phyloP scores from a whole-genome alignment of 2,329 filamentous ascomycete genomes.

The Calonectria pseudoturangicola region DNA sequence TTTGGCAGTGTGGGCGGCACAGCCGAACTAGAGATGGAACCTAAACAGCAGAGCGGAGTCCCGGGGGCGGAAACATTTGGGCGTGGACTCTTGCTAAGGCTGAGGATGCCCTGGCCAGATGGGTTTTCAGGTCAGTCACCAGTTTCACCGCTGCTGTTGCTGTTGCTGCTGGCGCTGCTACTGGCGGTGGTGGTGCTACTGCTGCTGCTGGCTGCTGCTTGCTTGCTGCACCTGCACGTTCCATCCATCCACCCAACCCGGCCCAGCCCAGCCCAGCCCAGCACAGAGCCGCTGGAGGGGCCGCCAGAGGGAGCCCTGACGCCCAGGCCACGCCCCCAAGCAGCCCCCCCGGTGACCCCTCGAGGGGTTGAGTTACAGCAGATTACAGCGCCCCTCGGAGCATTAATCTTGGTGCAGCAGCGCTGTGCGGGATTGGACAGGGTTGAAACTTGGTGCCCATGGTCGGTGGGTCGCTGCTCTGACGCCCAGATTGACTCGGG shows the following conservation, averaged over 20 bases:
- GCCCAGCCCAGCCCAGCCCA: neutral
- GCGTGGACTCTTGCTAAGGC: constrained; percentile 27
- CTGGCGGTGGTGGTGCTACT: too few relatives aligned
- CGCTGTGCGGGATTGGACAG: constrained; percentile 18
- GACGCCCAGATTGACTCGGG: constrained; percentile 12
- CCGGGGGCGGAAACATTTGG: constrained; percentile 27
- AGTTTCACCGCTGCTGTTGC: constrained; percentile 19
- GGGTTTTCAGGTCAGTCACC: constrained; percentile 31
- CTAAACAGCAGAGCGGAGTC: constrained; percentile 32
- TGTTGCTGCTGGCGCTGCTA: too few relatives aligned
- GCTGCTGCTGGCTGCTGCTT: too few relatives aligned
- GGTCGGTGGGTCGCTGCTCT: constrained; percentile 22
- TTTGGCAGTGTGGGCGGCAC: constrained; percentile 30
- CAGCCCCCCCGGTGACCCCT: constrained; percentile 24
- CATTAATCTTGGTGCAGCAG: constrained; percentile 24
- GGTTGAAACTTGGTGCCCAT: constrained; percentile 25
- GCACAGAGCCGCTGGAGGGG: constrained; percentile 11
- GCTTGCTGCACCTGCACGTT: too few relatives aligned
- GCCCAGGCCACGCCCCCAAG: constrained; percentile 12
- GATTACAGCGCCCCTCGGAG: constrained; percentile 28
- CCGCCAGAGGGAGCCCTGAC: constrained; percentile 13
- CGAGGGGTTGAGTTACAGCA: constrained; percentile 23
- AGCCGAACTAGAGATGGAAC: constrained; percentile 33
- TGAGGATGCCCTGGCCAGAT: constrained; percentile 16
- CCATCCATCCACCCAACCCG: too few relatives aligned